Base-by-base conservation (phyloP, 129 eudicot species). In the Artemisia argyi region DNA sequence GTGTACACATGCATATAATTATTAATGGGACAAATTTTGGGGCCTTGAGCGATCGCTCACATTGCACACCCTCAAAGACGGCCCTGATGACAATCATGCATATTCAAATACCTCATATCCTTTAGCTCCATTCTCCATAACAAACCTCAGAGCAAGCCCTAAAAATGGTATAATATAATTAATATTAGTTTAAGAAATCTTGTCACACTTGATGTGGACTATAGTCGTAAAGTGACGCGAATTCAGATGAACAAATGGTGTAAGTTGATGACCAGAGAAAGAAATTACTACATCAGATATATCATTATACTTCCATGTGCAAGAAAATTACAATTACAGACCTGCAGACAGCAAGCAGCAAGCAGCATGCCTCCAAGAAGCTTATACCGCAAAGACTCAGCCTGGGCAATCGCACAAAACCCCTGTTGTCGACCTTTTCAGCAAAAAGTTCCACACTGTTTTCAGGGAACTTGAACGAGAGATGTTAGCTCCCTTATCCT, bases 51-150 rank as follows among this genome's bases (percentile, higher is more conserved):
- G n/a, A n/a, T n/a, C n/a, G n/a, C n/a, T n/a, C n/a, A n/a, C n/a
- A n/a, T n/a, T n/a, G n/a, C n/a, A n/a, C n/a, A n/a, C n/a, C n/a
- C n/a, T n/a, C n/a, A n/a, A n/a, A n/a, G n/a, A n/a, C n/a, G n/a
- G n/a, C n/a, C n/a, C n/a, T n/a, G n/a, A 19, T 26, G 30, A 26
- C 3, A 35, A 35, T 61, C 17, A 52, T 3, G 7, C 52, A 30
- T 18, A 51, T 30, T 6, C 3, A 76, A 57, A 73, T 62, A 85
- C 96, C 96, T 88, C 96, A 62, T 91, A 88, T 0, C 96, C 96
- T 67, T 88, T 88, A 6, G 96, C 96, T 19, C 96, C 91, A 30
- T 80, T 86, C 80, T 85, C 96, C 96, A 85, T 88, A 17, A 88
- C 84, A 66, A 88, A 88, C 57, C 91, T 64, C 55, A 88, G 24